Evolutionary conservation across 768 basidiomycete genomes (phyloP).

Genomic region (Rubroboletus satanas): DNA sequence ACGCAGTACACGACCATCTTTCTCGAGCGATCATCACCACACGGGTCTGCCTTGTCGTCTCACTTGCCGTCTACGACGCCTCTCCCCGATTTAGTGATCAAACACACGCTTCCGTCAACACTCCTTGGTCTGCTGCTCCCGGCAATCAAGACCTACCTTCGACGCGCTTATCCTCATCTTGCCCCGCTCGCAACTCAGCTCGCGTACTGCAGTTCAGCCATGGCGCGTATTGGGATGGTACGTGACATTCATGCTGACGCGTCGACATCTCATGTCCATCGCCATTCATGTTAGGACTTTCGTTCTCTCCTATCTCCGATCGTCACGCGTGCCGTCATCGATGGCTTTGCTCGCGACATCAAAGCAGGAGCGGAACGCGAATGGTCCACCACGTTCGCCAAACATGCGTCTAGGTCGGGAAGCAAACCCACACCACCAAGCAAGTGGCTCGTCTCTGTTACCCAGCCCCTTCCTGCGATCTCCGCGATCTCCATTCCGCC

Average conservation of each 20-base stretch:
- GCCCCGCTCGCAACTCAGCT: conserved; percentile 90
- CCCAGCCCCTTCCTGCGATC: conserved; percentile 31
- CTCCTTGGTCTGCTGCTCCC: conserved; percentile 55
- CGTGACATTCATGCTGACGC: conserved; percentile 2
- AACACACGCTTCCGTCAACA: conserved; percentile 29
- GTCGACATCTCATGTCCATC: background rate
- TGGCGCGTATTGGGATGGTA: conserved; percentile 83
- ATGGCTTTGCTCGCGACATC: conserved; percentile 49
- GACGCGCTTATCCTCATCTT: conserved; percentile 55
- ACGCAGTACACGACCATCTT: conserved; percentile 90
- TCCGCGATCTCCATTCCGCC: conserved; percentile 17
- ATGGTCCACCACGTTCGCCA: conserved; percentile 34
- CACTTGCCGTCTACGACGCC: conserved; percentile 17
- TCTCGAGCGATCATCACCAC: conserved; percentile 56
- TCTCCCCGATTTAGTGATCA: conserved; percentile 27
- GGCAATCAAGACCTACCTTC: conserved; percentile 58
- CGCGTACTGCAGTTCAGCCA: conserved; percentile 89
- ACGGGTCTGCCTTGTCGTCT: conserved; percentile 16
- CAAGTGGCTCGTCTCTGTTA: conserved; percentile 46
- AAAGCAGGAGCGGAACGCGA: conserved; percentile 26
- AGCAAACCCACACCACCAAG: conserved; percentile 37
- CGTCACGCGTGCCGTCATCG: conserved; percentile 60
- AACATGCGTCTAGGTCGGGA: conserved; percentile 7
- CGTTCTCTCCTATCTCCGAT: conserved; percentile 60
- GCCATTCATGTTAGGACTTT: conserved; percentile 48